Base-by-base conservation (phyloP, 768 basidiomycete genomes). In the Leccinum aurantiacum region DNA sequence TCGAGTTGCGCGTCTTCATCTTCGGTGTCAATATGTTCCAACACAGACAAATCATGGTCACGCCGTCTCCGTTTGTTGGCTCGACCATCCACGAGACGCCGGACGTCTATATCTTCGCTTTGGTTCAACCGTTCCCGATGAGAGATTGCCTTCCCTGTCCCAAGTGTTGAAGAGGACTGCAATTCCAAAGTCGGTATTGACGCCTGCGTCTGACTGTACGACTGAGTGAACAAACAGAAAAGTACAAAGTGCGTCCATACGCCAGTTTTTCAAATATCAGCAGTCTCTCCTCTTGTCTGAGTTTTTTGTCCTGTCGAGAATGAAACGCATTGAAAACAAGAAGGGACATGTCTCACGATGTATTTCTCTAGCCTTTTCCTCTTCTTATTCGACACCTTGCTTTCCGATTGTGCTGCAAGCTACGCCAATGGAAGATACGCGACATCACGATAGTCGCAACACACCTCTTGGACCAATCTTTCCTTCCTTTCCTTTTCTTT, bases 351-450 rank as follows among this genome's bases (percentile, higher is more conserved):
- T 75, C 88, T 67, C 58, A 93, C 93, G 67, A 98, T 95, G 68
- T 94, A 98, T 63, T 92, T 92, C 63, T 98, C 95, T 5, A 98
- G 76, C 55, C 92, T 79, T 72, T 90, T 95, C 77, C 86, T 88
- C 77, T 93, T 95, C 78, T 95, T 95, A 59, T 77, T 83, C 48
- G 84, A 89, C 80, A 91, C 87, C 69, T 89, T 90, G 4, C 83
- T 84, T 49, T 89, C 83, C 9, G 85, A 81, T 71, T 87, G 82
- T 29, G 72, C 73, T 51, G 66, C 59, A 58, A 73, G 68, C 72
- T 74, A 61, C 47, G 10, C 58, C 57, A 53, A 56, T 64, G 47
- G 38, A 31, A 47, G 22, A 54, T 19, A 38, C 38, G 7, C 47
- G 48, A 57, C 13, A 14, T 25, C 58, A 56, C 22, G 22, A 49